Evolutionary conservation across 2,329 filamentous ascomycete species (phyloP), one percentile per base, ranked within the genome.

Genomic region (Claviceps cyperi): DNA sequence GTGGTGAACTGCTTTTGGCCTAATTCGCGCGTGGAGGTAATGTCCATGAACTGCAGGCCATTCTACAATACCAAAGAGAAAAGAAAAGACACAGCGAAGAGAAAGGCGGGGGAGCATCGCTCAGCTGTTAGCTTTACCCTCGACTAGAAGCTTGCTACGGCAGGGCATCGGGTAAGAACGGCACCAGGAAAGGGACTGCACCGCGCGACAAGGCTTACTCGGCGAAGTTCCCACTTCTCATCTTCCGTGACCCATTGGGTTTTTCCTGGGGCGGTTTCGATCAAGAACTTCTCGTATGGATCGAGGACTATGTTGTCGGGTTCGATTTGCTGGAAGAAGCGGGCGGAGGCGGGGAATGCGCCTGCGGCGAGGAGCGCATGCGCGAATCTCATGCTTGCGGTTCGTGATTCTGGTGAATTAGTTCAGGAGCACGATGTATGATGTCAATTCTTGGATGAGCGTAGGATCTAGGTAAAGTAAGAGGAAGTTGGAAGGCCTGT

Each of bases 41-140:
- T 90, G 69, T 97, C 91, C 76, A 97, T 94, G 74, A 97, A 97
- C 60, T 83, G 85, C 57, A 83, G 75, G 60, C 89, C 89, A 63
- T 86, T 76, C 87, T 94, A 59, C 14, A 39, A n/a, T 2, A 15
- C n/a, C 9, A 22, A 37, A 43, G 32, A 37, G 2, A 8, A 13
- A 5, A n/a, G 4, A 44, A 15, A 43, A 15, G 28, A 11, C 28
- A 11, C 28, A 32, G 28, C 9, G 9, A 32, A n/a, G n/a, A 7
- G 19, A 24, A 7, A 24, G 11, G 9, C 22, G 22, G 14, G 22
- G 13, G 41, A 17, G 19, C 19, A 24, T 37, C 8, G 11, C 35
- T 13, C 22, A 11, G 13, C n/a, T 5, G 35, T 28, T 14, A 46
- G 45, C 45, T n/a, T 24, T 36, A 24, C 14, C 35, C 17, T 17